Evolutionary conservation across 495 filamentous ascomycete species (phyloP), one percentile per base, ranked within the genome.

Genomic region (Alectoria sarmentosa): DNA sequence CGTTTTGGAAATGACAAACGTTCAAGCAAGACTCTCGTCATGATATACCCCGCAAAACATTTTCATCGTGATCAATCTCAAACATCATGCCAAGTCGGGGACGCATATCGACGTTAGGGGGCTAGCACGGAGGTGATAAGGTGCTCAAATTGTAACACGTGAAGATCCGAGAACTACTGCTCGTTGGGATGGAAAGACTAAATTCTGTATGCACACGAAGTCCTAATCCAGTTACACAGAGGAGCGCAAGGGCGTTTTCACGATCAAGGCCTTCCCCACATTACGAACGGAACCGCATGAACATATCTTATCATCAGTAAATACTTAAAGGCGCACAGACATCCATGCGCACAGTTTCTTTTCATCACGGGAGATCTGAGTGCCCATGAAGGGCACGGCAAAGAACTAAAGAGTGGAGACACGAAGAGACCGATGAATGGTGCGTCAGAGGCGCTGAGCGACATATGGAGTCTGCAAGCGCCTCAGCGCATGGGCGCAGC

Each of bases 51-150:
- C 4, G 7, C 52, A 8, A 36, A 55, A 55, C 17, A 0, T n/a
- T 34, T 55, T 21, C 28, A 55, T 55, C 52, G 34, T 34, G 6
- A 32, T 11, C 13, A 26, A 13, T 28, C 10, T 34, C 52, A 55
- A 55, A n/a, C 1, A 21, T 21, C 26, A 15, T 55, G 30, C 52
- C 28, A 55, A 55, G 52, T 30, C 49, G 10, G 6, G 4, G 14
- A 55, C 28, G 52, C 30, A 55, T 54, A 54, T 30, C 49, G 15
- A 30, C 52, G 17, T 55, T 55, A 30, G 34, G 52, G 28, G 52
- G 52, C 52, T 55, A 55, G 52, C 52, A 34, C 17, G 49, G 49
- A 54, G 49, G 13, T 54, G 49, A 54, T 54, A 54, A 54, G 49
- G 26, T 54, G 49, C 11, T 49, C 46, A 49, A 49, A 49, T 13